Evolutionary conservation across 2,329 filamentous ascomycete species (phyloP).

Genomic region (Exophiala sideris): DNA sequence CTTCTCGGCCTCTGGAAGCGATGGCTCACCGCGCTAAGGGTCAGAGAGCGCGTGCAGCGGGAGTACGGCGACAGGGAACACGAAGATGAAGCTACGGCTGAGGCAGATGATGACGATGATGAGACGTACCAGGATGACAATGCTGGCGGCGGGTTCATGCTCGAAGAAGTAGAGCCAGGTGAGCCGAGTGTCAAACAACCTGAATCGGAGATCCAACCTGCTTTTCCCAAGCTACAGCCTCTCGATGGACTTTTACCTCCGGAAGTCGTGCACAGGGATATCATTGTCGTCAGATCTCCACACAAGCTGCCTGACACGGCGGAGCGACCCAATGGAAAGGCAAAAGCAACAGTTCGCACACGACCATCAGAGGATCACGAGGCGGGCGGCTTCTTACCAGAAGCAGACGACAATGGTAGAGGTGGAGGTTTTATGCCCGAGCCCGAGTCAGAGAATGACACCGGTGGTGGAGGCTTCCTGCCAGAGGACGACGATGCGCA

Average conservation of each 20-base stretch:
- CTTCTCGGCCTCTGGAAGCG: constrained; percentile 58
- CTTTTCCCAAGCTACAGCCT: constrained; percentile 9
- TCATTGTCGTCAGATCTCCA: constrained; percentile 22
- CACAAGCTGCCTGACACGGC: constrained; percentile 14
- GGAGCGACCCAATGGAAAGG: neutral
- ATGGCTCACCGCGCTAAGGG: constrained; percentile 60
- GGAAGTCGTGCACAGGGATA: constrained; percentile 18
- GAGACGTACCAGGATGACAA: constrained; percentile 30
- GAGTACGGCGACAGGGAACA: constrained; percentile 41
- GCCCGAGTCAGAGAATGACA: constrained; percentile 1
- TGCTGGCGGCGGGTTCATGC: constrained; percentile 41
- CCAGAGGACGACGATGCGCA: constrained; percentile 25
- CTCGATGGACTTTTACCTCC: constrained; percentile 15
- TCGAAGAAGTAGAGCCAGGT: constrained; percentile 28
- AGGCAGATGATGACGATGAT: constrained; percentile 34
- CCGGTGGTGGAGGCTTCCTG: constrained; percentile 34
- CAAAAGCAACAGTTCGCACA: too few species aligned
- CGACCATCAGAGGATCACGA: neutral
- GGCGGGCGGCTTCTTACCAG: neutral
- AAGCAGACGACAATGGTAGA: constrained; percentile 2
- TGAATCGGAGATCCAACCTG: neutral
- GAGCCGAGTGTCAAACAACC: neutral
- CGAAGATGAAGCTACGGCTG: constrained; percentile 25
- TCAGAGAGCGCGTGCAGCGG: constrained; percentile 67
- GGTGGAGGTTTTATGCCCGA: neutral